A percentile compares a stretch with the other conserved stretches of the same genome.
Conservation (phyloP, 352 stramenopile genomes). For the Phytopythium delawarense region DNA sequence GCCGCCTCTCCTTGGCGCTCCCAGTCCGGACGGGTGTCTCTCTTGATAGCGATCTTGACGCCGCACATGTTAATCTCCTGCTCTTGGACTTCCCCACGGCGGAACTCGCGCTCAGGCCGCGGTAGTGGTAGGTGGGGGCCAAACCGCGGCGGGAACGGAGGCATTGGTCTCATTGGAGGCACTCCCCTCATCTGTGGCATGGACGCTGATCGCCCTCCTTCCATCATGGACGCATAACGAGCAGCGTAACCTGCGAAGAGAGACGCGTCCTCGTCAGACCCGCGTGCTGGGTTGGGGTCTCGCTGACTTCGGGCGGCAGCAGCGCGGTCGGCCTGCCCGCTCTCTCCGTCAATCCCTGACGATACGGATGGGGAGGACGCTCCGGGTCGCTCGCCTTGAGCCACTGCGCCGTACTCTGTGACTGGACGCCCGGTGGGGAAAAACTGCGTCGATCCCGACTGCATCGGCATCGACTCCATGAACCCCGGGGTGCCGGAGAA, state of each 20-base stretch:
- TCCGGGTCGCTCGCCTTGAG: neutral
- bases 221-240: neutral
- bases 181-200: conserved; percentile 4
- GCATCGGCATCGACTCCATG: conserved; percentile 6
- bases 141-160: neutral
- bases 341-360: neutral
- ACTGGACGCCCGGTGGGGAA: neutral
- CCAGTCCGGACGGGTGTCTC: conserved; percentile 4
- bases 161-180: conserved; percentile 3
- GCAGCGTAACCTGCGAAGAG: neutral
- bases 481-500: neutral
- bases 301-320: neutral
- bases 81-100: conserved; percentile 13
- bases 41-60: conserved; percentile 33
- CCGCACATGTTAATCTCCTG: conserved; percentile 34
- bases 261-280: neutral
- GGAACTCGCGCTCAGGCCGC: conserved; percentile 19
- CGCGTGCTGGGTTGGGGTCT: neutral
- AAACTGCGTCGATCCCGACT: neutral
- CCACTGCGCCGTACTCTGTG: neutral
- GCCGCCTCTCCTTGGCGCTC: conserved; percentile 3
- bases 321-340: no score
- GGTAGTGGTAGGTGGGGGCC: neutral
- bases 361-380: neutral
- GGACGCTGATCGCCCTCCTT: neutral